Evolutionary conservation across 116 monocot species (phyloP).

Genomic region (Phalaenopsis hybrid): DNA sequence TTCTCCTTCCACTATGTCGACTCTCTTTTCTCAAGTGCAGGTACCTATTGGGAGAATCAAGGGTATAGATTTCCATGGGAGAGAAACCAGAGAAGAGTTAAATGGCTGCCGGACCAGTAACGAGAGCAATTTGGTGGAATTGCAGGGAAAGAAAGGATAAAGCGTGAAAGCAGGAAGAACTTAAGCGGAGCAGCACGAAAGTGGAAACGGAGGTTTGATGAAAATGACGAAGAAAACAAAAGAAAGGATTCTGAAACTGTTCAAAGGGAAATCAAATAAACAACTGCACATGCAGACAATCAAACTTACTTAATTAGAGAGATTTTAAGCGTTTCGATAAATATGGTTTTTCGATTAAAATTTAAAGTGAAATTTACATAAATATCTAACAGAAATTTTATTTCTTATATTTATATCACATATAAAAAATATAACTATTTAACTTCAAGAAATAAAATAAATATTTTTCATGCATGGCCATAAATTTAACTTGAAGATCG

Average conservation of each 20-base stretch:
- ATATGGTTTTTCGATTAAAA: too few species aligned
- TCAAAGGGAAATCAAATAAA: background rate
- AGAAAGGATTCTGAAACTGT: background rate
- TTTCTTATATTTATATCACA: too few species aligned
- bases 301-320: too few species aligned
- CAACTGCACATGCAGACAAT: background rate
- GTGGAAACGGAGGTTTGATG: background rate
- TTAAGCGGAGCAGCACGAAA: background rate
- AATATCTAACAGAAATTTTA: too few species aligned
- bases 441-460: too few species aligned
- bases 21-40: slow-evolving; percentile 1
- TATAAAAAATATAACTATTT: too few species aligned
- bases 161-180: background rate
- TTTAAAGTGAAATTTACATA: too few species aligned
- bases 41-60: background rate
- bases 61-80: background rate
- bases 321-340: too few species aligned
- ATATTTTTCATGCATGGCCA: too few species aligned
- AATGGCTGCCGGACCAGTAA: background rate
- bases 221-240: background rate
- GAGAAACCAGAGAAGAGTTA: background rate
- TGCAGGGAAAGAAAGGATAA: background rate
- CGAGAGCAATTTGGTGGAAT: background rate
- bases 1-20: background rate
- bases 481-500: too few species aligned